These are phyloP conservation scores for Coemansia asiatica DNA, from an alignment of 192 early-diverging fungal species.

Conservation along the genomic window DNA sequence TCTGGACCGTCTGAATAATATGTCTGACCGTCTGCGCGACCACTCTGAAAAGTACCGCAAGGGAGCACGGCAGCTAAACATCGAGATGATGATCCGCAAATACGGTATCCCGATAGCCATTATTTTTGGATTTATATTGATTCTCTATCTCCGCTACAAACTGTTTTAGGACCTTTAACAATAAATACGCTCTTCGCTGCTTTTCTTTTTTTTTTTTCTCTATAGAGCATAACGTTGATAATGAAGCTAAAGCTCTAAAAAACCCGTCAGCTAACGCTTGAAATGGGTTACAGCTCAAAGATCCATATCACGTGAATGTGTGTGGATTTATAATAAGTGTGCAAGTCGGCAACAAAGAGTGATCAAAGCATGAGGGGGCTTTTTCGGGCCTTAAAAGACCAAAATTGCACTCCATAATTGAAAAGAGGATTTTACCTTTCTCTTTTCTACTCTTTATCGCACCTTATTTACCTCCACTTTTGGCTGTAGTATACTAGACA, in stretches of 20 bases:
- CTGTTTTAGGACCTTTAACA: conserved; percentile 21
- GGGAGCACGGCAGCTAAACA: conserved; percentile 80
- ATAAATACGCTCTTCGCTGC: background rate
- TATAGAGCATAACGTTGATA: no score
- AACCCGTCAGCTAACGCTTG: no score
- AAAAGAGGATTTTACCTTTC: conserved; percentile 1
- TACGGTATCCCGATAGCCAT: conserved; percentile 88
- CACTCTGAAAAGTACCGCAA: conserved; percentile 85
- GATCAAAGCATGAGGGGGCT: no score
- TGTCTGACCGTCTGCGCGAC: conserved; percentile 65
- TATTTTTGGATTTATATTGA: conserved; percentile 72
- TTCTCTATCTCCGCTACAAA: conserved; percentile 69
- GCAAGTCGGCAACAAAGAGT: no score
- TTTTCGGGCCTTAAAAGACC: background rate
- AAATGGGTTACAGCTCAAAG: no score
- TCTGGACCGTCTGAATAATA: conserved; percentile 72
- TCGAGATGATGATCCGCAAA: conserved; percentile 90
- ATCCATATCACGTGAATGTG: no score
- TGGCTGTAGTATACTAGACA: no score
- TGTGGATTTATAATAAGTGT: no score
- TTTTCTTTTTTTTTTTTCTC: background rate
- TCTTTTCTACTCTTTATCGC: conserved; percentile 1
- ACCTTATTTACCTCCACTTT: background rate
- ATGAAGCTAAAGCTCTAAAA: no score
- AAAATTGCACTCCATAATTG: background rate